phyloP scores from a whole-genome alignment of 2,329 filamentous ascomycete species.

The Chaetomiaceae sp. region DNA sequence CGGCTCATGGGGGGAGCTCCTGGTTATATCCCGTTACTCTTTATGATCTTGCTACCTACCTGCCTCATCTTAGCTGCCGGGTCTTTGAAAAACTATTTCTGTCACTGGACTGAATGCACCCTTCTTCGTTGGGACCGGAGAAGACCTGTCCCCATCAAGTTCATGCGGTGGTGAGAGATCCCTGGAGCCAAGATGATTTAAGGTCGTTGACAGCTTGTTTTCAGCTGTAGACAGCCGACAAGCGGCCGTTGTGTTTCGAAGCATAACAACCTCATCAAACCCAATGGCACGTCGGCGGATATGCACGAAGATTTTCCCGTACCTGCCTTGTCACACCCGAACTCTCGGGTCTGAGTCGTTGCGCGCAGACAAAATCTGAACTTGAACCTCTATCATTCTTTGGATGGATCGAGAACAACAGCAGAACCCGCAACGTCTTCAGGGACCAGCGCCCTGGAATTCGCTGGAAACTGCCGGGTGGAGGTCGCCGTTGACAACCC shows the following conservation, averaged over 20 bases:
- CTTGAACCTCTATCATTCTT: no score
- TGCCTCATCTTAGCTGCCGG: background rate
- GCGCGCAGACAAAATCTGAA: no score
- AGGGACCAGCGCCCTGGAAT: background rate
- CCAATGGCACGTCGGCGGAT: slow-evolving; percentile 15
- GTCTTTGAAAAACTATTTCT: background rate
- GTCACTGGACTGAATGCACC: background rate
- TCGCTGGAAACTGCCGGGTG: slow-evolving; percentile 6
- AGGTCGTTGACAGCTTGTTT: background rate
- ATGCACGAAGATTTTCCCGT: slow-evolving; percentile 4
- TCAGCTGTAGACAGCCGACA: slow-evolving; percentile 6
- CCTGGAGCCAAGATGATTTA: slow-evolving; percentile 5
- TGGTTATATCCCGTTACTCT: background rate
- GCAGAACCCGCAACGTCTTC: background rate
- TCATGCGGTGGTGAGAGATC: slow-evolving; percentile 16
- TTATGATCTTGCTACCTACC: background rate
- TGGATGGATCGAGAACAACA: no score
- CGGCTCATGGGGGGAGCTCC: background rate
- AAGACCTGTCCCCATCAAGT: slow-evolving; percentile 10
- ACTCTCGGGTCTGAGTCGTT: no score
- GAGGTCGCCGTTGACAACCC: background rate
- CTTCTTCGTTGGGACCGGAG: background rate
- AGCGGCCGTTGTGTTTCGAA: background rate
- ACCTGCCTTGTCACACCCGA: slow-evolving; percentile 4
- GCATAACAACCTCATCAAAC: slow-evolving; percentile 25